Evolutionary conservation across 1,284 basidiomycete species (phyloP), one percentile per base, ranked within the genome.

Genomic region (Uromyces viciae-fabae): DNA sequence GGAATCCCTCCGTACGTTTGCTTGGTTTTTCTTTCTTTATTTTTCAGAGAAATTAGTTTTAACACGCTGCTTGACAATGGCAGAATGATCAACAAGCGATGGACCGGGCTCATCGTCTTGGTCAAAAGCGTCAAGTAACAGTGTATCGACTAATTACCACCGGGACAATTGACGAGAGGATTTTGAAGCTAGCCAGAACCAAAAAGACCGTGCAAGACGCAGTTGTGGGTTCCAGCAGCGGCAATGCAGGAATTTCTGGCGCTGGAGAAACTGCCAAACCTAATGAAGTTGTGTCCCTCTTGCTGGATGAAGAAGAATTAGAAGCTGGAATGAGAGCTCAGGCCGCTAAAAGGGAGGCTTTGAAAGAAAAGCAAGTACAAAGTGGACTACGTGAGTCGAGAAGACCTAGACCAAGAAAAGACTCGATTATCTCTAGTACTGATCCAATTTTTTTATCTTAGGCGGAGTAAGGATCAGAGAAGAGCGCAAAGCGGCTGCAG

Each of bases 51-150:
- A 7, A 28, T 14, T n/a, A n/a, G n/a, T n/a, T n/a, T n/a, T n/a
- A n/a, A n/a, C n/a, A n/a, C n/a, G n/a, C n/a, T n/a, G n/a, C n/a
- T n/a, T n/a, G n/a, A n/a, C n/a, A n/a, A n/a, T 36, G 38, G 25
- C 60, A 85, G 38, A 99, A 99, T 85, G 97, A 99, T 86, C 94
- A 95, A 56, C 97, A 99, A 87, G 97, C 97, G 15, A 99, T 99
- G 97, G 97, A 99, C 86, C 93, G 97, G 84, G 97, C 97, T 25
- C 97, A 99, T 88, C 94, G 97, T 85, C 90, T 99, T 17, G 97
- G 97, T 49, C 97, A 99, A 87, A 99, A 95, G 15, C 93, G 95
- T 82, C 97, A 99, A 88, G 97, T 99, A 81, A 99, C 96, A 0
- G 96, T 99, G 5, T 99, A 99, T 87, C 92, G 97, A 54, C 89